Conservation (phyloP, 768 basidiomycete species). For the Mycena crocata region DNA sequence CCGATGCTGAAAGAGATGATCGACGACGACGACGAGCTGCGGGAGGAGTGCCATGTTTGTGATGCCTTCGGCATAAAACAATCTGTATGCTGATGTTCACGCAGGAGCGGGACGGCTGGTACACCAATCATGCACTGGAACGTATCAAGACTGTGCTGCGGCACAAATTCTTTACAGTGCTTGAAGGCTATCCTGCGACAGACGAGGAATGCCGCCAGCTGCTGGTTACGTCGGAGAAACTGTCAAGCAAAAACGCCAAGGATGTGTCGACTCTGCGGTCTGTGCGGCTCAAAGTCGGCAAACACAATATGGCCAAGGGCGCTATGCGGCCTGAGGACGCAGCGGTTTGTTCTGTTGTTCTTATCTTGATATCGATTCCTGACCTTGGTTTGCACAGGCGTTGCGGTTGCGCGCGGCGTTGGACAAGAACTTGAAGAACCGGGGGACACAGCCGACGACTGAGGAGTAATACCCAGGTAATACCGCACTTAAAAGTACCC, state of each 20-base stretch:
- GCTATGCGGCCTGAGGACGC: slow-evolving; percentile 86
- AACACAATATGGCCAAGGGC: slow-evolving; percentile 92
- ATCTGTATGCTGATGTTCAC: slow-evolving; percentile 7
- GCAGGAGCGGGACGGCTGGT: slow-evolving; percentile 93
- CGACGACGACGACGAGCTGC: slow-evolving; percentile 73
- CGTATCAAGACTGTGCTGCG: slow-evolving; percentile 87
- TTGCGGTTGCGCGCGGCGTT: slow-evolving; percentile 74
- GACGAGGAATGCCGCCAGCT: slow-evolving; percentile 80
- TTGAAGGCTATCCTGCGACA: slow-evolving; percentile 77
- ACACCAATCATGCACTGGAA: slow-evolving; percentile 77
- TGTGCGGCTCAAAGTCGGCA: slow-evolving; percentile 71
- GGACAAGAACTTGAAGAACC: slow-evolving; percentile 62
- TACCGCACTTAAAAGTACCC: background rate
- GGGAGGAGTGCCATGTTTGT: slow-evolving; percentile 81
- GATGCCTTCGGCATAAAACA: background rate
- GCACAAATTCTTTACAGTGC: slow-evolving; percentile 85
- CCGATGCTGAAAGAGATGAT: slow-evolving; percentile 87
- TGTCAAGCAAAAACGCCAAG: slow-evolving; percentile 45
- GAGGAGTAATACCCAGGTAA: slow-evolving; percentile 6
- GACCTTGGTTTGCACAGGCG: slow-evolving; percentile 58
- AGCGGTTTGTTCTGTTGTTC: slow-evolving; percentile 62
- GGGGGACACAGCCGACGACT: slow-evolving; percentile 43
- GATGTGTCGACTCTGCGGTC: slow-evolving; percentile 52
- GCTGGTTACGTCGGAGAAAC: slow-evolving; percentile 57
- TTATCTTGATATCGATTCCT: background rate